Percentiles rank a stretch among this genome's conserved stretches.
phyloP scores from a whole-genome alignment of 83 land plant genomes.

The Thuja plicata region DNA sequence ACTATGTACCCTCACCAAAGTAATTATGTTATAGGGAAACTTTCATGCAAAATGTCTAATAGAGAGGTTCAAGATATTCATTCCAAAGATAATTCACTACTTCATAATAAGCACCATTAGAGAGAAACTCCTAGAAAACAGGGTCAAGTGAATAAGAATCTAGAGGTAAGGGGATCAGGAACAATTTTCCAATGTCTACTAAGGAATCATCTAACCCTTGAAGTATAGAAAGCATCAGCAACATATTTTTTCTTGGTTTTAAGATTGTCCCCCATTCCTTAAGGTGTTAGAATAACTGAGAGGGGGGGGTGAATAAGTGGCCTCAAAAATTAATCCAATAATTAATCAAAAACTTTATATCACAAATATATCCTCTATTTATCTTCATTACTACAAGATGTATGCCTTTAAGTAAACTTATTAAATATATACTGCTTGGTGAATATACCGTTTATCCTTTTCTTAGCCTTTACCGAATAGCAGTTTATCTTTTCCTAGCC shows the following conservation, averaged over 20 bases:
- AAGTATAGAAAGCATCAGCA: not conserved
- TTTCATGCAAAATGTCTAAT: not conserved
- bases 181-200: constrained; percentile 4
- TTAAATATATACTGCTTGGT: too few relatives aligned
- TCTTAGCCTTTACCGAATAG: too few relatives aligned
- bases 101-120: not conserved
- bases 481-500: too few relatives aligned
- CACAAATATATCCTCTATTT: too few relatives aligned
- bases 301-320: too few relatives aligned
- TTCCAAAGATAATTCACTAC: not conserved
- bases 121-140: not conserved
- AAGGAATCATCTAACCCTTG: not conserved
- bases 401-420: too few relatives aligned
- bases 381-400: too few relatives aligned
- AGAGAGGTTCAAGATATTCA: not conserved
- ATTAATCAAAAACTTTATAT: too few relatives aligned
- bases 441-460: too few relatives aligned
- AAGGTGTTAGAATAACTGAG: too few relatives aligned
- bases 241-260: not conserved
- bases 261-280: not conserved
- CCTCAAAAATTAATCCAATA: too few relatives aligned
- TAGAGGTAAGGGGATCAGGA: not conserved
- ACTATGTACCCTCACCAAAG: not conserved
- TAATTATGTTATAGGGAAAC: not conserved
- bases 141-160: not conserved